phyloP scores from a whole-genome alignment of 169 alveolate species.

The Babesia caballi region DNA sequence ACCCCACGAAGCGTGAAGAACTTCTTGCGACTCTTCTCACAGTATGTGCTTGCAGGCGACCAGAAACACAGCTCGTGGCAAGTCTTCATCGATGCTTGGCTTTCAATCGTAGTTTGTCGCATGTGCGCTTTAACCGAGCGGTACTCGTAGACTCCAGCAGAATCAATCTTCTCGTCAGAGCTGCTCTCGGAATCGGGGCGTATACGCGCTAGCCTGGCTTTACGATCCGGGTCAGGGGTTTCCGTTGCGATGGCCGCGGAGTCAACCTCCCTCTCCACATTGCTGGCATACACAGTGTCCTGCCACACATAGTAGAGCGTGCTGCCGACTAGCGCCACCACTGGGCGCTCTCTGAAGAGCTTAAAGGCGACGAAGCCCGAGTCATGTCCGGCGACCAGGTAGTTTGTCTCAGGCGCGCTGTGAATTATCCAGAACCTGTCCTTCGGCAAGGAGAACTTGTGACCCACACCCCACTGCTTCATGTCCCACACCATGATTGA shows the following conservation, averaged over 20 bases:
- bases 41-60: constrained; percentile 31
- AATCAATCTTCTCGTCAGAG: background rate
- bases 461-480: constrained; percentile 83
- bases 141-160: too few species aligned
- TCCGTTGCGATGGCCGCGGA: background rate
- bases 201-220: too few species aligned
- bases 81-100: background rate
- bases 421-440: constrained; percentile 94
- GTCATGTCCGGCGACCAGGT: constrained; percentile 94
- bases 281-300: constrained; percentile 26
- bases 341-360: constrained; percentile 56
- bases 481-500: constrained; percentile 93
- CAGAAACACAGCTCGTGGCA: constrained; percentile 31
- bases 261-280: constrained; percentile 45
- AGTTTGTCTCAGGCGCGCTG: constrained; percentile 81
- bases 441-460: constrained; percentile 86
- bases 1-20: background rate
- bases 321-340: constrained; percentile 26
- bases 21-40: constrained; percentile 15
- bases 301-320: constrained; percentile 58
- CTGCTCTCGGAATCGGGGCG: background rate
- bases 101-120: constrained; percentile 2
- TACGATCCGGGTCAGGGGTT: background rate
- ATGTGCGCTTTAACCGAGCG: background rate
- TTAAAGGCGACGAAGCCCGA: constrained; percentile 80